Evolutionary conservation across 257 asterid genomes (phyloP).

Genomic region (Solanum clarkiae): DNA sequence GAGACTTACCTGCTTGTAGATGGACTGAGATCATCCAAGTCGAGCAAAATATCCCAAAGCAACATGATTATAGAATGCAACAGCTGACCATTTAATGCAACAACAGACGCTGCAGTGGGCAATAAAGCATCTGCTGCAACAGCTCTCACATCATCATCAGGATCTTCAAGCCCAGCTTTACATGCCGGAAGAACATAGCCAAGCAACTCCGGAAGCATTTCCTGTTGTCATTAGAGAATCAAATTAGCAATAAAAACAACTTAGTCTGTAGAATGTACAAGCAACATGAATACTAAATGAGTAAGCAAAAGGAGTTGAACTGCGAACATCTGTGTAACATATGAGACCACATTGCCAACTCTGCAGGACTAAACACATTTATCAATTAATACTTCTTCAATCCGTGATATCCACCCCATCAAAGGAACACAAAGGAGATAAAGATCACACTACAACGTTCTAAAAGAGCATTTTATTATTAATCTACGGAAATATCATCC

Average conservation of each 20-base stretch:
- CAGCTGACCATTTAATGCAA: slow-evolving; percentile 55
- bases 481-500: background rate
- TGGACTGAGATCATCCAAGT: slow-evolving; percentile 97
- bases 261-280: background rate
- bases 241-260: slow-evolving; percentile 6
- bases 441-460: background rate
- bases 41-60: slow-evolving; percentile 97
- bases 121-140: slow-evolving; percentile 97
- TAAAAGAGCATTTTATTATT: background rate
- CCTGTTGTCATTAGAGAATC: slow-evolving; percentile 39
- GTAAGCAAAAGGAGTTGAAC: background rate
- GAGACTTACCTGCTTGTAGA: slow-evolving; percentile 87
- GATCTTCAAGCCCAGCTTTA: slow-evolving; percentile 96
- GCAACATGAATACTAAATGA: background rate
- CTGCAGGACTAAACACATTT: background rate
- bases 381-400: background rate
- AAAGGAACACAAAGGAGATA: background rate
- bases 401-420: background rate
- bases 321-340: background rate
- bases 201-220: slow-evolving; percentile 77
- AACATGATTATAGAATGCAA: slow-evolving; percentile 87
- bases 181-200: slow-evolving; percentile 82
- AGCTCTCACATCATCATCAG: slow-evolving; percentile 99
- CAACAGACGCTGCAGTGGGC: slow-evolving; percentile 83
- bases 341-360: background rate